Evolutionary conservation across 148 eudicot species (phyloP).

Genomic region (Simmondsia chinensis): DNA sequence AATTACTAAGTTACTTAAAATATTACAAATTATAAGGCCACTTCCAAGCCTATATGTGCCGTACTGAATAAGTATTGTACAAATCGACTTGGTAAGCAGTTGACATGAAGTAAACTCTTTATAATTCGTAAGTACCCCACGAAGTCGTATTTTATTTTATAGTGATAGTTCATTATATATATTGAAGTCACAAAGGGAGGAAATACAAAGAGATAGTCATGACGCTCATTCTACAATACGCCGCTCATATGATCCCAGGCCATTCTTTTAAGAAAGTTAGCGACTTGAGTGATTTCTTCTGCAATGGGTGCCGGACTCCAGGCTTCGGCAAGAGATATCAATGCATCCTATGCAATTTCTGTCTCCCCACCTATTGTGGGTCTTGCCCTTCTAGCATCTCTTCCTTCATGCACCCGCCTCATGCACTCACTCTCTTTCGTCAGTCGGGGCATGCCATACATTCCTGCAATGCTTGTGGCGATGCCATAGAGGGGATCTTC

Average conservation of each 20-base stretch:
- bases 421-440: conserved; percentile 3
- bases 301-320: conserved; percentile 9
- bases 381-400: conserved; percentile 3
- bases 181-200: too few species aligned
- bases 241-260: conserved; percentile 6
- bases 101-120: too few species aligned
- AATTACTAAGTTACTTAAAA: too few species aligned
- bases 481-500: conserved; percentile 1
- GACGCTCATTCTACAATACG: conserved; percentile 11
- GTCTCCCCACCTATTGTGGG: conserved; percentile 7
- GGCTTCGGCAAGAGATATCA: conserved; percentile 13
- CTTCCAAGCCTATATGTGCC: too few species aligned
- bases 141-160: too few species aligned
- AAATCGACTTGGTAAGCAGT: too few species aligned
- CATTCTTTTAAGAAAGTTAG: conserved; percentile 1
- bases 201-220: too few species aligned
- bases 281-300: conserved; percentile 3
- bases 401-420: conserved; percentile 6
- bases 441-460: not conserved
- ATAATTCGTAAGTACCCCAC: too few species aligned
- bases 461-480: conserved; percentile 4
- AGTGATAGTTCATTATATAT: too few species aligned
- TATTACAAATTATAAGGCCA: too few species aligned
- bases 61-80: too few species aligned
- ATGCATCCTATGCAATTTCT: conserved; percentile 10